Evolutionary conservation across 768 basidiomycete genomes (phyloP).

Genomic region (Phallus indusiatus): DNA sequence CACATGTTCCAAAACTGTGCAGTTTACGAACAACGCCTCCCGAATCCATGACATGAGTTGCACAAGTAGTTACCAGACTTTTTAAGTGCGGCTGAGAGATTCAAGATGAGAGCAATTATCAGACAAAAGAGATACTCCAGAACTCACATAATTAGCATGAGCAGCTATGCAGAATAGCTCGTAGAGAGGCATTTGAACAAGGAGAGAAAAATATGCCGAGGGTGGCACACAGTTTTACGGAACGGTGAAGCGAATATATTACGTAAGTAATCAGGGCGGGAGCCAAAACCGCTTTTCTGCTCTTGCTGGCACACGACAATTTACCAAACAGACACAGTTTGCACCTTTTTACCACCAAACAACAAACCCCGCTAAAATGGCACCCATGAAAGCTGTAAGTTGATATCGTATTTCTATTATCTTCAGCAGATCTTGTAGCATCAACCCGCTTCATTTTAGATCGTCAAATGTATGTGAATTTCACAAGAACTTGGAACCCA

Average conservation of each 20-base stretch:
- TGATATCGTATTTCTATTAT: slow-evolving; percentile 48
- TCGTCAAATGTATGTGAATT: slow-evolving; percentile 26
- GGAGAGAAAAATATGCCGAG: background rate
- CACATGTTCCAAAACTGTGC: slow-evolving; percentile 62
- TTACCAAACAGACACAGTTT: background rate
- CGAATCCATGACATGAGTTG: slow-evolving; percentile 57
- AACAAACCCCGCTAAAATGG: slow-evolving; percentile 3
- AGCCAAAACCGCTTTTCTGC: background rate
- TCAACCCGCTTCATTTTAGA: slow-evolving; percentile 13
- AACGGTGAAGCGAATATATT: background rate
- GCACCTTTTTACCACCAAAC: background rate
- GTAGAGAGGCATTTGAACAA: slow-evolving; percentile 67
- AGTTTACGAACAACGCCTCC: slow-evolving; percentile 81
- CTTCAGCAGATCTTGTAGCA: background rate
- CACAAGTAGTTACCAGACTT: slow-evolving; percentile 60
- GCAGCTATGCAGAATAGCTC: slow-evolving; percentile 77
- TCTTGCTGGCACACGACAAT: slow-evolving; percentile 7
- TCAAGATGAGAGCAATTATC: background rate
- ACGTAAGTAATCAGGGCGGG: background rate
- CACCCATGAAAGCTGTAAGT: slow-evolving; percentile 62
- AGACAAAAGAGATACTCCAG: background rate
- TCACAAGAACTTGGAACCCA: slow-evolving; percentile 7
- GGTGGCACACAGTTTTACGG: background rate
- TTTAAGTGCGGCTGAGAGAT: slow-evolving; percentile 55
- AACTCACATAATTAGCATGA: slow-evolving; percentile 68